These are phyloP conservation scores for Fraxinus floribunda DNA, from an alignment of 305 asterid genomes.

Conservation along the genomic window DNA sequence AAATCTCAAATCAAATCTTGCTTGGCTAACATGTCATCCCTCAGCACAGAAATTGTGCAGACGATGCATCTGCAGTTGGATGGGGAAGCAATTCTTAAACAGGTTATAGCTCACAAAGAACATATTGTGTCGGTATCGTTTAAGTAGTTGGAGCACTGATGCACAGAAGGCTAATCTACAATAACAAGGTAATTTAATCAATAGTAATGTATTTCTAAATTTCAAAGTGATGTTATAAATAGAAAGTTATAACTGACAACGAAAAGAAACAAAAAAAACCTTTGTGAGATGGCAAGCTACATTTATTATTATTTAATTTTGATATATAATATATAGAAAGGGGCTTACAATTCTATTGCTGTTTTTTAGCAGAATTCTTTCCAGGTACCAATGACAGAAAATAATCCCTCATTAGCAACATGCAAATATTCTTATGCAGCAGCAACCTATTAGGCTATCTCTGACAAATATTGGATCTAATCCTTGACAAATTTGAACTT, in stretches of 20 bases:
- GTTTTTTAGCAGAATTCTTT: neutral
- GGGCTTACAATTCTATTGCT: neutral
- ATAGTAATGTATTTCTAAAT: neutral
- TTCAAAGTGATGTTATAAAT: neutral
- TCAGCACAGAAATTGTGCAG: conserved; percentile 1
- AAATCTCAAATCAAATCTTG: neutral
- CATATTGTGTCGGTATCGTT: neutral
- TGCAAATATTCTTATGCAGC: neutral
- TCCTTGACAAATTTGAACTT: neutral
- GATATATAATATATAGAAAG: neutral
- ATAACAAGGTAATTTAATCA: neutral
- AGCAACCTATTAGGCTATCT: neutral
- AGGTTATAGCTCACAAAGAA: neutral
- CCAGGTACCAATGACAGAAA: neutral
- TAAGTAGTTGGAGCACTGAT: neutral
- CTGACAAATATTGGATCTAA: neutral
- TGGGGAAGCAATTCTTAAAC: neutral
- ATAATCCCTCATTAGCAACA: neutral
- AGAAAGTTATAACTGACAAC: neutral
- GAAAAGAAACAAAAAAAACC: neutral
- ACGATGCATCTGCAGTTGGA: neutral
- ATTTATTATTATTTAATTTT: neutral
- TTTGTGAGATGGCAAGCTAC: neutral
- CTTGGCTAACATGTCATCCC: neutral
- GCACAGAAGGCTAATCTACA: neutral